Evolutionary conservation across 257 asterid species (phyloP).

Genomic region (Rubia yunnanensis): DNA sequence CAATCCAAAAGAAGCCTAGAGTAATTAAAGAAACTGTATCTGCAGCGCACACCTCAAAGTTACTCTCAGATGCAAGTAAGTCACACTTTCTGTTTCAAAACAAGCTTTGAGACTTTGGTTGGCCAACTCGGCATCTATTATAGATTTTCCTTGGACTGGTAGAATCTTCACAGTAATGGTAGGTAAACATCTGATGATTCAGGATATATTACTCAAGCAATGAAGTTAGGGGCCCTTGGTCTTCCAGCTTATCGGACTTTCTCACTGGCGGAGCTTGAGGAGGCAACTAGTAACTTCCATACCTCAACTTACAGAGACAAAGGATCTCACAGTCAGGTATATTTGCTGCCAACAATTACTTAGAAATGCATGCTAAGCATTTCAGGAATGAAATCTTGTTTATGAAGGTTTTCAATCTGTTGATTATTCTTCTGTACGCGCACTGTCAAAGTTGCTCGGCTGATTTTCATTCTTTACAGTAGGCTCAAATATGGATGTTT

Average conservation of each 20-base stretch:
- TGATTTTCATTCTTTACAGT: background rate
- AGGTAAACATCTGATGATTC: background rate
- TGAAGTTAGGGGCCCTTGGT: slow-evolving; percentile 64
- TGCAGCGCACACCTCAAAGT: slow-evolving; percentile 51
- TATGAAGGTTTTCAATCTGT: background rate
- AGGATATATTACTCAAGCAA: slow-evolving; percentile 74
- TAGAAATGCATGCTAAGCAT: background rate
- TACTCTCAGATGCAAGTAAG: slow-evolving; percentile 81
- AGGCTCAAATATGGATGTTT: background rate
- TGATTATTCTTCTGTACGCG: background rate
- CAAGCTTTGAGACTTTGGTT: no score
- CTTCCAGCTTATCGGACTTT: slow-evolving; percentile 69
- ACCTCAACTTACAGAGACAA: slow-evolving; percentile 56
- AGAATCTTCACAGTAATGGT: background rate
- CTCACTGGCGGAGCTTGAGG: slow-evolving; percentile 68
- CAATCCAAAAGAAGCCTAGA: slow-evolving; percentile 22
- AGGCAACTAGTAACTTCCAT: slow-evolving; percentile 61
- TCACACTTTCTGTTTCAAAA: slow-evolving; percentile 1
- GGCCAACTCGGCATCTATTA: no score
- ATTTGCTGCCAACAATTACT: background rate
- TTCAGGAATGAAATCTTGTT: background rate
- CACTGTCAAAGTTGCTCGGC: no score
- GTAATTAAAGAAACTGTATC: slow-evolving; percentile 38
- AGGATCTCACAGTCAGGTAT: slow-evolving; percentile 68
- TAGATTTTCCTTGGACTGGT: background rate